Conservation (phyloP, 2,329 filamentous ascomycete species). For the Raffaelea deltoideospora region DNA sequence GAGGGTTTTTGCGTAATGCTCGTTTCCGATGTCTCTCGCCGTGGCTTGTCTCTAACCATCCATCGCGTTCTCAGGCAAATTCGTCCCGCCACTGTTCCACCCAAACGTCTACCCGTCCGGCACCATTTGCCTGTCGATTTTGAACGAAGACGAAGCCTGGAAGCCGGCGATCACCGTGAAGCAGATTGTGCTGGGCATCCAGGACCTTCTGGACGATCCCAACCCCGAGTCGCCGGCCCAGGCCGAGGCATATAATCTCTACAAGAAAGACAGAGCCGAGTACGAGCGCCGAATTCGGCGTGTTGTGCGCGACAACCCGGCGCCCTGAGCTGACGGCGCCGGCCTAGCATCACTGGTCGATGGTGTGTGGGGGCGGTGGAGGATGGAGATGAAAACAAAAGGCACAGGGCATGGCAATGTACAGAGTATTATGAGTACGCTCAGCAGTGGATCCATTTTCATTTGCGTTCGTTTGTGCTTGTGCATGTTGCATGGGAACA, state of each 20-base stretch:
- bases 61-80: slow-evolving; percentile 64
- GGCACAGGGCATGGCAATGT: too few species aligned
- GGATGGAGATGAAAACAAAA: too few species aligned
- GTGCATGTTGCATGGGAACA: too few species aligned
- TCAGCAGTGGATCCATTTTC: too few species aligned
- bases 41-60: not conserved
- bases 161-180: slow-evolving; percentile 97
- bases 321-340: too few species aligned
- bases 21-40: not conserved
- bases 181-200: slow-evolving; percentile 89
- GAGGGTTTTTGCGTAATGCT: too few species aligned
- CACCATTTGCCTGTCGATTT: slow-evolving; percentile 89
- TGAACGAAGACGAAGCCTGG: slow-evolving; percentile 98
- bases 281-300: slow-evolving; percentile 82
- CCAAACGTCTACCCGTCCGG: slow-evolving; percentile 98
- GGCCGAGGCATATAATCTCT: slow-evolving; percentile 93
- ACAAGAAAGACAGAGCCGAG: slow-evolving; percentile 73
- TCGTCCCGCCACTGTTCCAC: slow-evolving; percentile 88
- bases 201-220: slow-evolving; percentile 88
- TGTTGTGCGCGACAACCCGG: slow-evolving; percentile 79
- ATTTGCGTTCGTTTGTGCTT: too few species aligned
- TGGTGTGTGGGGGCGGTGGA: too few species aligned
- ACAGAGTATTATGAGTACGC: too few species aligned
- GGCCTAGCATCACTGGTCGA: too few species aligned
- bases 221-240: slow-evolving; percentile 96